Conservation (phyloP, 1,139 yeast species). For the Geotrichum cucujoidarum region DNA sequence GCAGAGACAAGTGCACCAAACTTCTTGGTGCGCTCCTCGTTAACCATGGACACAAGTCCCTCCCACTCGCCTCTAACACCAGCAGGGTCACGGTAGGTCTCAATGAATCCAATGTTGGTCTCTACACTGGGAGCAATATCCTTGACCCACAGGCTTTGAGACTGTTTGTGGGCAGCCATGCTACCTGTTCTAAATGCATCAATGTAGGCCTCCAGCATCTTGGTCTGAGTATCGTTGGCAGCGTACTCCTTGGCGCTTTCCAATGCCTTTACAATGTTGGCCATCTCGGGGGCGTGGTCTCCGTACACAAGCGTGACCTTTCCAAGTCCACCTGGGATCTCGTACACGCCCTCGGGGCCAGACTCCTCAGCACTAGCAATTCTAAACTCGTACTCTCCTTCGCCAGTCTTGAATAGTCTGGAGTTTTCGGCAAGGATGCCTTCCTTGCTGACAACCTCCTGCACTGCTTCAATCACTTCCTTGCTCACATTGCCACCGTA, state of each 20-base stretch:
- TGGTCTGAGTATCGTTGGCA: slow-evolving; percentile 66
- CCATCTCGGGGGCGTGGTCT: slow-evolving; percentile 65
- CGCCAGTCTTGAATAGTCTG: slow-evolving; percentile 46
- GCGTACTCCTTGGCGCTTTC: slow-evolving; percentile 54
- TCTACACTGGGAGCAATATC: slow-evolving; percentile 80
- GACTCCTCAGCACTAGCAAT: slow-evolving; percentile 32
- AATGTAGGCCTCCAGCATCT: slow-evolving; percentile 61
- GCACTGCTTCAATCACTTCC: slow-evolving; percentile 60
- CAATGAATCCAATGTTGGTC: slow-evolving; percentile 84
- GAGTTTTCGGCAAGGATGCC: slow-evolving; percentile 82
- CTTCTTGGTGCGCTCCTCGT: slow-evolving; percentile 77
- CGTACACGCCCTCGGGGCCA: slow-evolving; percentile 17
- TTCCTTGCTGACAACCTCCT: slow-evolving; percentile 49
- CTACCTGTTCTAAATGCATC: slow-evolving; percentile 75
- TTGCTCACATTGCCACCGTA: slow-evolving; percentile 51
- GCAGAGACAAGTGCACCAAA: slow-evolving; percentile 62
- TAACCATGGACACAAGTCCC: slow-evolving; percentile 84
- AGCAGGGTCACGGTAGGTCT: slow-evolving; percentile 89
- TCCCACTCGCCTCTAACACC: slow-evolving; percentile 95
- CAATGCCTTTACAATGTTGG: slow-evolving; percentile 51
- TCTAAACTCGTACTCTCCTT: slow-evolving; percentile 27
- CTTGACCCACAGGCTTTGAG: slow-evolving; percentile 84
- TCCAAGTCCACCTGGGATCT: slow-evolving; percentile 33
- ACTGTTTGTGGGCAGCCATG: slow-evolving; percentile 75
- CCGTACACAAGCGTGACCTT: slow-evolving; percentile 55